Base-by-base conservation (phyloP, 768 basidiomycete genomes). In the Termitomyces sp. region DNA sequence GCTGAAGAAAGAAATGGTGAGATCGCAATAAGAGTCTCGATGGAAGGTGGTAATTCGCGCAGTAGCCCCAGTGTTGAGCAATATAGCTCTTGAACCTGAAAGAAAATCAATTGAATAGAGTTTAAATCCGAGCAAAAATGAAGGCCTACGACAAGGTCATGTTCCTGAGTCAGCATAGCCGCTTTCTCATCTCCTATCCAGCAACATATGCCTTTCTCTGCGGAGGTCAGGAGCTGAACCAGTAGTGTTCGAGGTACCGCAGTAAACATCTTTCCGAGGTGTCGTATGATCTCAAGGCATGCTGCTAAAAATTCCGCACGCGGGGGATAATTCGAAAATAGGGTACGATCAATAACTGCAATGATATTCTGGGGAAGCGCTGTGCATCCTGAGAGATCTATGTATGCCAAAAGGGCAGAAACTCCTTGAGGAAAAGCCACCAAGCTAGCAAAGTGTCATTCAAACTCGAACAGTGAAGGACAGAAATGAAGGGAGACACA, bases 181-280 rank as follows among this genome's bases (percentile, higher is more conserved):
- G 72, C 69, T 0, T 61, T 45, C 37, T 73, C 73, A 57, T 86
- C 85, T 44, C 72, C 73, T 22, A 87, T 77, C 86, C 86, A 87
- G 31, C 69, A 61, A 54, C 70, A 72, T 5, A 85, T 61, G 22
- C 80, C 67, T 34, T 71, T 65, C 24, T 74, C 72, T 28, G 81
- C 66, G 12, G 58, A 58, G 16, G 62, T 62, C 9, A 85, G 60
- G n/a, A 78, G 63, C 12, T 62, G 62, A 7, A 77, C 62, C 10
- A 77, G 69, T 22, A 70, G 60, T 0, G 54, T 50, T 4, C 69
- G 63, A 1, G 71, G 60, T 18, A 66, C 61, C 6, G 67, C 68
- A 4, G 58, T 42, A 42, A 82, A 66, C 22, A 76, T 49, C 26
- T 66, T 60, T 51, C 72, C 74, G 20, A 80, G 54, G 22, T 60